Conservation (phyloP, 345 rosid genomes). For the Excoecaria cochinchinensis region DNA sequence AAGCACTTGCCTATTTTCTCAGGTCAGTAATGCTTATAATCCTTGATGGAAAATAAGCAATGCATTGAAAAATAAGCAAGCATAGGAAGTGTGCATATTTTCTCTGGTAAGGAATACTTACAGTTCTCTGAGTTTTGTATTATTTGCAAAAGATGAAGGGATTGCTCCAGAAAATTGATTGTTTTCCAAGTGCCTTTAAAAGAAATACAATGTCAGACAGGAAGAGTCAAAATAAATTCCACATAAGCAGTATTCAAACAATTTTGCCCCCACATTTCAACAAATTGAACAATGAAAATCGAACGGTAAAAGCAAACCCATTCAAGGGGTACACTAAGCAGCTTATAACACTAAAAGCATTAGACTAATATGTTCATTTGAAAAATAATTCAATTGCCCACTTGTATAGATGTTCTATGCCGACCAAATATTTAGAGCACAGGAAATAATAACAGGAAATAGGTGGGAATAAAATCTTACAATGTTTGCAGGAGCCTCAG, state of each 20-base stretch:
- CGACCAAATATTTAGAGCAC: conserved; percentile 5
- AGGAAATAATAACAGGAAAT: conserved; percentile 1
- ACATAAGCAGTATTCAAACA: neutral
- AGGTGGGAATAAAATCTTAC: conserved; percentile 44
- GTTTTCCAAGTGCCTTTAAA: conserved; percentile 74
- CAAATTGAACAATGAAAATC: neutral
- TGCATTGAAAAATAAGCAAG: neutral
- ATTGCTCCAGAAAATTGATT: conserved; percentile 63
- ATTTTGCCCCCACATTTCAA: neutral
- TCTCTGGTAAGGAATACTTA: conserved; percentile 40
- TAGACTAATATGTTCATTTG: conserved; percentile 4
- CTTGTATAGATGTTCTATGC: neutral
- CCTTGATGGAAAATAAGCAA: neutral
- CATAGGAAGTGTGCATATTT: conserved; percentile 6
- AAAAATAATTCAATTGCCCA: conserved; percentile 1
- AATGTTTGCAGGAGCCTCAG: conserved; percentile 52
- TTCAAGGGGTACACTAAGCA: neutral
- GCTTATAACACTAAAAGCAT: neutral
- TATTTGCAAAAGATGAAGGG: conserved; percentile 57
- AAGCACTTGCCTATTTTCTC: no score
- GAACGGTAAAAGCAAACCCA: neutral
- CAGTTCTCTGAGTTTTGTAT: conserved; percentile 61
- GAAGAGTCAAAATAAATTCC: conserved; percentile 18
- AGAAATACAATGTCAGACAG: conserved; percentile 18
- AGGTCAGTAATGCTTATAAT: neutral